Percentiles rank a stretch among this genome's conserved stretches.
These are phyloP conservation scores for Bjerkandera adusta DNA, from an alignment of 1,284 basidiomycete genomes.

Conservation along the genomic window DNA sequence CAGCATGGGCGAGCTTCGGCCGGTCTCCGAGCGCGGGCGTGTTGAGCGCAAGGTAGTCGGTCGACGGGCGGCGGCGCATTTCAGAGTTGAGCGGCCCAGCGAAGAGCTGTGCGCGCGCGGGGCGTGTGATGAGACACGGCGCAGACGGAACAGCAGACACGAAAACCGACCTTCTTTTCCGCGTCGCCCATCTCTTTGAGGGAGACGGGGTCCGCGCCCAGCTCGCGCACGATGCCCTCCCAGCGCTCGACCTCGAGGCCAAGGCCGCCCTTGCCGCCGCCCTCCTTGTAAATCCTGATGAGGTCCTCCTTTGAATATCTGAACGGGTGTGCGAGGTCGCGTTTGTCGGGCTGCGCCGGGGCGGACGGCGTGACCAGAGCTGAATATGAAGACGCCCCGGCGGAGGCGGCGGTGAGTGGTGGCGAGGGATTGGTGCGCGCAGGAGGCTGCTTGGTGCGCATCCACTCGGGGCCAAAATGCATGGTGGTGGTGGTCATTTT, in stretches of 20 bases:
- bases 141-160: background rate
- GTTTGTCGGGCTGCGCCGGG: constrained; percentile 48
- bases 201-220: constrained; percentile 69
- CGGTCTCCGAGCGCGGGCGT: constrained; percentile 53
- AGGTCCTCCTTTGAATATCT: constrained; percentile 86
- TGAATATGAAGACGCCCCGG: constrained; percentile 73
- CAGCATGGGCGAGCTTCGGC: constrained; percentile 45
- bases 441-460: constrained; percentile 71
- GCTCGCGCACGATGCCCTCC: constrained; percentile 82
- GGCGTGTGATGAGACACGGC: constrained; percentile 15
- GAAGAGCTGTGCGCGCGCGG: constrained; percentile 52
- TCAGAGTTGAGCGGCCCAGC: constrained; percentile 76
- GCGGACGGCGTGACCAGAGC: constrained; percentile 65
- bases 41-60: constrained; percentile 59
- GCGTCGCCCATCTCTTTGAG: constrained; percentile 76
- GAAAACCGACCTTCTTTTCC: constrained; percentile 81
- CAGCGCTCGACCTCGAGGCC: constrained; percentile 85
- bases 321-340: constrained; percentile 73
- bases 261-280: constrained; percentile 67
- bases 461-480: constrained; percentile 89
- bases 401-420: constrained; percentile 43
- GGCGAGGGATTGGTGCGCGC: constrained; percentile 58
- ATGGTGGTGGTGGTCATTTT: constrained; percentile 73
- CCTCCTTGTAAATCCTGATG: constrained; percentile 81
- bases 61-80: constrained; percentile 76